phyloP scores from a whole-genome alignment of 2,329 filamentous ascomycete species.

The Blastomyces silverae region DNA sequence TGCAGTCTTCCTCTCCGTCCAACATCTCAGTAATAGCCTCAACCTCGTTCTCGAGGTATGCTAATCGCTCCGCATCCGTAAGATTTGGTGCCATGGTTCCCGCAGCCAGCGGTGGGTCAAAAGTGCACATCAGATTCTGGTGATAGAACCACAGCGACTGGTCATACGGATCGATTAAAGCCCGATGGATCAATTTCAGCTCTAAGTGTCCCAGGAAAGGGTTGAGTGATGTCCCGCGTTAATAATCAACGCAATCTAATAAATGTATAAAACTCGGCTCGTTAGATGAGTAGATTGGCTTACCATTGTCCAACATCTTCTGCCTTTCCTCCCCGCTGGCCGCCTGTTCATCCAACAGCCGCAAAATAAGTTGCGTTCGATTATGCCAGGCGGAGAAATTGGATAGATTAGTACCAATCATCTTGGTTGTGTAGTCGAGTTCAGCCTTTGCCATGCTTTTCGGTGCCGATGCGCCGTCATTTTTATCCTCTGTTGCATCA shows the following conservation, averaged over 20 bases:
- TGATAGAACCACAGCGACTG: conserved; percentile 98
- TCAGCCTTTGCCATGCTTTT: conserved; percentile 68
- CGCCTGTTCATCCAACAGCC: conserved; percentile 62
- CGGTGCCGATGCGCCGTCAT: conserved; percentile 39
- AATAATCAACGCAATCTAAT: neutral
- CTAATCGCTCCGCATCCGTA: conserved; percentile 53
- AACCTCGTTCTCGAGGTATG: conserved; percentile 64
- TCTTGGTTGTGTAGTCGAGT: conserved; percentile 82
- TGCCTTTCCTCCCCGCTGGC: conserved; percentile 58
- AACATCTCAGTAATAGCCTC: conserved; percentile 63
- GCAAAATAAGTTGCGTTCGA: conserved; percentile 73
- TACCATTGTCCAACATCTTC: conserved; percentile 65
- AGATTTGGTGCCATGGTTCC: conserved; percentile 60
- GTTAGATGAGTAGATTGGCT: conserved; percentile 16
- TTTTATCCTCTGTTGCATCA: conserved; percentile 17
- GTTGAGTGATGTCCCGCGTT: neutral
- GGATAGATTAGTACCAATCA: conserved; percentile 76
- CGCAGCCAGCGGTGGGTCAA: conserved; percentile 44
- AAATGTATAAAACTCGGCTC: neutral
- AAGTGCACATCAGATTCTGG: conserved; percentile 70
- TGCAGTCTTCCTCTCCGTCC: conserved; percentile 62
- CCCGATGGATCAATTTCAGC: conserved; percentile 65
- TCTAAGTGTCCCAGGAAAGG: conserved; percentile 45
- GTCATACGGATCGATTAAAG: conserved; percentile 84
- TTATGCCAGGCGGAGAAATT: conserved; percentile 98